Evolutionary conservation across 1,284 basidiomycete species (phyloP).

Genomic region (Ustilago trichophora): DNA sequence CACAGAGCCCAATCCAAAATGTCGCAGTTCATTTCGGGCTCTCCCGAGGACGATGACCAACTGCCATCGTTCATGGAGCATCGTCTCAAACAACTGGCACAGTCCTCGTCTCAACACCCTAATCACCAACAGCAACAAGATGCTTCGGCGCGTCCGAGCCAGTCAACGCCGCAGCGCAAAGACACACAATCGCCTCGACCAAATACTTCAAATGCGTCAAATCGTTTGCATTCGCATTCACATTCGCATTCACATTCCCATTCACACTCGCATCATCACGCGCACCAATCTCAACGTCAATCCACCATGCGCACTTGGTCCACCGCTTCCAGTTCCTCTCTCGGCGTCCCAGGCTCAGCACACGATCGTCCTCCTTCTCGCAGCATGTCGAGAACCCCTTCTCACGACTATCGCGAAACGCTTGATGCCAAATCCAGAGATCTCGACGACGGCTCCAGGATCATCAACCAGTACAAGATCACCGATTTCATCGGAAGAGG

Average conservation of each 20-base stretch:
- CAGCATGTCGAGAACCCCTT: conserved; percentile 32
- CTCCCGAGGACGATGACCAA: conserved; percentile 37
- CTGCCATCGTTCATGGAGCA: conserved; percentile 41
- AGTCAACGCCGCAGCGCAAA: conserved; percentile 8
- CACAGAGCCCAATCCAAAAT: conserved; percentile 2
- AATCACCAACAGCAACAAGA: neutral
- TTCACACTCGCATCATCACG: neutral
- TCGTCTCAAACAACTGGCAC: neutral
- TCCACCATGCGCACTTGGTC: conserved; percentile 13
- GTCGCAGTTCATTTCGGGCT: conserved; percentile 38
- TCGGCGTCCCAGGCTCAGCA: conserved; percentile 16
- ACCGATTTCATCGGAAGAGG: conserved; percentile 59
- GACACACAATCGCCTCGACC: conserved; percentile 15
- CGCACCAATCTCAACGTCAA: neutral
- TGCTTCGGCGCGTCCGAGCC: conserved; percentile 23
- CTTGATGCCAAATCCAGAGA: conserved; percentile 60
- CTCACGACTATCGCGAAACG: conserved; percentile 53
- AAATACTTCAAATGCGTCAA: neutral
- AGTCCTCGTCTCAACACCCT: no score
- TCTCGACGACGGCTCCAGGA: conserved; percentile 58
- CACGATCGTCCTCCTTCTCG: conserved; percentile 22
- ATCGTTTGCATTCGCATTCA: neutral
- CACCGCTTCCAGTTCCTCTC: conserved; percentile 11
- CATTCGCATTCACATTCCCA: conserved; percentile 4
- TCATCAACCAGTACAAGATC: conserved; percentile 65